A percentile compares a stretch with the other conserved stretches of the same genome.
Evolutionary conservation across 768 basidiomycete genomes (phyloP).

Genomic region (Megacollybia marginata): DNA sequence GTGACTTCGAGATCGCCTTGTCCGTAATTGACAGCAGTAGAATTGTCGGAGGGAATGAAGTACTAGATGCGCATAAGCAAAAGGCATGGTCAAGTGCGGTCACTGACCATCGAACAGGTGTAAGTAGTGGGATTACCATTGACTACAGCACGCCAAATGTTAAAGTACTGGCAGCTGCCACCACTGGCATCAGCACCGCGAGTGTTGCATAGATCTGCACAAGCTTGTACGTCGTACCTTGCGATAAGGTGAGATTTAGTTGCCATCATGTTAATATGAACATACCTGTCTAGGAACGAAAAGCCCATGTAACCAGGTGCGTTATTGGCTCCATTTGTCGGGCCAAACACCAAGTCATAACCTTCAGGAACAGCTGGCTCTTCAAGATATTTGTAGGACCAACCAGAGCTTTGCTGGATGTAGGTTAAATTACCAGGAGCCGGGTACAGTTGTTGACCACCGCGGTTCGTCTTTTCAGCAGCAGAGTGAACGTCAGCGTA

Average conservation of each 20-base stretch:
- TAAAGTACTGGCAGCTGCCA: conserved; percentile 43
- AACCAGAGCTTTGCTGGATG: conserved; percentile 38
- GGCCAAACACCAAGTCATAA: conserved; percentile 39
- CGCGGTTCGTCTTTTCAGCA: conserved; percentile 36
- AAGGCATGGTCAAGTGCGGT: background rate
- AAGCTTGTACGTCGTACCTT: conserved; percentile 36
- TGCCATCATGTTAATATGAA: no score
- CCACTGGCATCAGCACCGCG: conserved; percentile 33
- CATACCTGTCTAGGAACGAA: conserved; percentile 31
- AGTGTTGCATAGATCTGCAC: conserved; percentile 35
- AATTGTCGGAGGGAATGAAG: conserved; percentile 32
- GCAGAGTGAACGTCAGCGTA: conserved; percentile 37
- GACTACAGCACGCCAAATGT: conserved; percentile 45
- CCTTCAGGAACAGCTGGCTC: conserved; percentile 34
- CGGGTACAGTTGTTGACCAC: conserved; percentile 33
- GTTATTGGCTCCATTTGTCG: conserved; percentile 37
- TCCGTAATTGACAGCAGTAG: conserved; percentile 38
- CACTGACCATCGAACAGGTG: conserved; percentile 40
- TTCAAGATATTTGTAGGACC: conserved; percentile 25
- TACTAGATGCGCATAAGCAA: conserved; percentile 22
- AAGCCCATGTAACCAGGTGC: conserved; percentile 45
- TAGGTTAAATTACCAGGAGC: conserved; percentile 28
- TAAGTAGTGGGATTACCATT: conserved; percentile 39
- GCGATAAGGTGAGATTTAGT: no score
- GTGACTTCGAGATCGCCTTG: conserved; percentile 39